Percentiles rank a stretch among this genome's conserved stretches.
Conservation (phyloP, 1,284 basidiomycete genomes). For the Ceratobasidium theobromae region DNA sequence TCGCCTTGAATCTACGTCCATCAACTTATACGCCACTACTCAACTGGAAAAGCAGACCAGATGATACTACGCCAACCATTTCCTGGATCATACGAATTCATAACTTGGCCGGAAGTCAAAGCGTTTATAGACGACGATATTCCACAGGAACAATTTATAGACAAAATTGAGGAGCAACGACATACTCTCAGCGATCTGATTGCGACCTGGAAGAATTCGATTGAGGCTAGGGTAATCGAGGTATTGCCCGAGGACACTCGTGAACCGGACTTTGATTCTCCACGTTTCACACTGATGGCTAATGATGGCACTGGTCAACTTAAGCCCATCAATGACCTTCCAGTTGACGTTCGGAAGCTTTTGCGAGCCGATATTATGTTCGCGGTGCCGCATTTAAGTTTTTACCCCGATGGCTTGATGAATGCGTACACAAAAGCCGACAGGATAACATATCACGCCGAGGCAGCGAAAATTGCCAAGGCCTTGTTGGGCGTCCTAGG, state of each 20-base stretch:
- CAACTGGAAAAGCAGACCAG: background rate
- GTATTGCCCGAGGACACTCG: background rate
- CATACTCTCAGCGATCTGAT: background rate
- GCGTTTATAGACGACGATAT: background rate
- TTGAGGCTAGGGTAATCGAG: background rate
- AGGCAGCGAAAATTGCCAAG: background rate
- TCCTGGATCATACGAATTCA: background rate
- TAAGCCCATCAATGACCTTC: background rate
- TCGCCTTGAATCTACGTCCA: too few species aligned
- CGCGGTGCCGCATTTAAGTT: background rate
- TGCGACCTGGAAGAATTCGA: background rate
- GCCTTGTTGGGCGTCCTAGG: background rate
- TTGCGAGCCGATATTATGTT: constrained; percentile 20
- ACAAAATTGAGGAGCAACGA: background rate
- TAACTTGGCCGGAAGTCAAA: background rate
- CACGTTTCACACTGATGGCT: background rate
- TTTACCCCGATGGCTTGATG: constrained; percentile 11
- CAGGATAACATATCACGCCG: background rate
- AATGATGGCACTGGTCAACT: background rate
- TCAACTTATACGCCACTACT: too few species aligned
- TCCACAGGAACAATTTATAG: background rate
- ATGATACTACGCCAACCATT: background rate
- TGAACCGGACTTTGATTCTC: background rate
- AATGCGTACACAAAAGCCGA: background rate
- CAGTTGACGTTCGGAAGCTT: background rate